Evolutionary conservation across 768 basidiomycete genomes (phyloP).

Genomic region (Boletus barrowsii): DNA sequence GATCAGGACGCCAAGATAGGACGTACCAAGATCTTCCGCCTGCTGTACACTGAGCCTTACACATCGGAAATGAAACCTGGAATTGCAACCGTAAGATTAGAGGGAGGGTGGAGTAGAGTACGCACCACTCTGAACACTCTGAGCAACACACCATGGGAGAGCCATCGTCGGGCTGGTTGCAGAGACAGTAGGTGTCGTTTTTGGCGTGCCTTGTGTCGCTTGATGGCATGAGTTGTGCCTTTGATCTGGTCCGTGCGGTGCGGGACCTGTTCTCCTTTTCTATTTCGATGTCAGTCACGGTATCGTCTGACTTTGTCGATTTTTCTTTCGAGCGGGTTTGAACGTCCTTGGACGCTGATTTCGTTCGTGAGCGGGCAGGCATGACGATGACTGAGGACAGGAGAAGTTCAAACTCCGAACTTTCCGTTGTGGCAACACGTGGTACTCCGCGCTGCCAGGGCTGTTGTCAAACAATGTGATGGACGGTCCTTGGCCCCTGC

Average conservation of each 20-base stretch:
- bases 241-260: constrained; percentile 22
- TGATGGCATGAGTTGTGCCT: constrained; percentile 15
- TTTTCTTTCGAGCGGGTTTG: constrained; percentile 20
- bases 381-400: constrained; percentile 32
- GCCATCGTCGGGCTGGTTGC: constrained; percentile 69
- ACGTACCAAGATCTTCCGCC: constrained; percentile 80
- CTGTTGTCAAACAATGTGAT: too few relatives aligned
- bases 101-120: neutral
- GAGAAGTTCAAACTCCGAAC: constrained; percentile 32
- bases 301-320: constrained; percentile 12
- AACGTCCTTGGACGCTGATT: constrained; percentile 26
- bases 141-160: constrained; percentile 79
- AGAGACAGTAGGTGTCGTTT: constrained; percentile 48
- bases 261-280: constrained; percentile 29
- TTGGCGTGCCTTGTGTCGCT: constrained; percentile 14
- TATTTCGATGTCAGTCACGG: constrained; percentile 23
- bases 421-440: constrained; percentile 24
- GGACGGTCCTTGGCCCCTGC: too few relatives aligned
- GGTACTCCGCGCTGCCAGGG: neutral
- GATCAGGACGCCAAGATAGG: neutral
- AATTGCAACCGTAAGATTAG: neutral
- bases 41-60: constrained; percentile 57
- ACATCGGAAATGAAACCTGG: constrained; percentile 85
- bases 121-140: constrained; percentile 70
- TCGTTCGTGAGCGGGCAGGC: constrained; percentile 47